phyloP scores from a whole-genome alignment of 2,329 filamentous ascomycete species.

The Talaromyces sp. region DNA sequence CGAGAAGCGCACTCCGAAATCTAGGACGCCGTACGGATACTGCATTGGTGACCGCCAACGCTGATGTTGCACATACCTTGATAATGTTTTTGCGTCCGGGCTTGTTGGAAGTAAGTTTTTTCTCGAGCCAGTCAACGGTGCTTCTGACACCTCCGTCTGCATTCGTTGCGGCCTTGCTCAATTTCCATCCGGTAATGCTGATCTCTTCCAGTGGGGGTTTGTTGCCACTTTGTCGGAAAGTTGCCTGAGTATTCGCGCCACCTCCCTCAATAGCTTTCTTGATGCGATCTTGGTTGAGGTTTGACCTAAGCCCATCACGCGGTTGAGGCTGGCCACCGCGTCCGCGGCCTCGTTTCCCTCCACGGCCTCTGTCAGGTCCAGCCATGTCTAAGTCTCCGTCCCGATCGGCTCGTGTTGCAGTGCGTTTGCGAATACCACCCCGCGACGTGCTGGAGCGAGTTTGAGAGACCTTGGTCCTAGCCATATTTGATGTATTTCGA shows the following conservation, averaged over 20 bases:
- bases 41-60: slow-evolving; percentile 37
- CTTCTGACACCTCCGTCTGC: slow-evolving; percentile 62
- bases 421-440: slow-evolving; percentile 51
- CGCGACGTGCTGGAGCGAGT: slow-evolving; percentile 29
- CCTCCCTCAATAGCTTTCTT: slow-evolving; percentile 33
- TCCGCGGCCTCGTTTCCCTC: slow-evolving; percentile 31
- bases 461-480: slow-evolving; percentile 26
- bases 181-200: slow-evolving; percentile 57
- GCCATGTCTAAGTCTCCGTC: slow-evolving; percentile 63
- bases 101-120: slow-evolving; percentile 58
- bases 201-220: slow-evolving; percentile 31
- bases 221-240: slow-evolving; percentile 34
- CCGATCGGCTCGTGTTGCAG: slow-evolving; percentile 45
- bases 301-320: slow-evolving; percentile 19
- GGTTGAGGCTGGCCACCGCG: slow-evolving; percentile 21
- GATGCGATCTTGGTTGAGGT: slow-evolving; percentile 21
- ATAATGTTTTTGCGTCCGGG: slow-evolving; percentile 60
- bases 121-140: slow-evolving; percentile 65
- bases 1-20: slow-evolving; percentile 29
- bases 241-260: slow-evolving; percentile 29
- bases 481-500: slow-evolving; percentile 24
- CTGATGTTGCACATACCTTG: slow-evolving; percentile 65
- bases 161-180: slow-evolving; percentile 65
- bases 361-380: slow-evolving; percentile 28
- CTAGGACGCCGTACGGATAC: slow-evolving; percentile 12